Evolutionary conservation across 305 asterid genomes (phyloP).

Genomic region (Fraxinus velutina): DNA sequence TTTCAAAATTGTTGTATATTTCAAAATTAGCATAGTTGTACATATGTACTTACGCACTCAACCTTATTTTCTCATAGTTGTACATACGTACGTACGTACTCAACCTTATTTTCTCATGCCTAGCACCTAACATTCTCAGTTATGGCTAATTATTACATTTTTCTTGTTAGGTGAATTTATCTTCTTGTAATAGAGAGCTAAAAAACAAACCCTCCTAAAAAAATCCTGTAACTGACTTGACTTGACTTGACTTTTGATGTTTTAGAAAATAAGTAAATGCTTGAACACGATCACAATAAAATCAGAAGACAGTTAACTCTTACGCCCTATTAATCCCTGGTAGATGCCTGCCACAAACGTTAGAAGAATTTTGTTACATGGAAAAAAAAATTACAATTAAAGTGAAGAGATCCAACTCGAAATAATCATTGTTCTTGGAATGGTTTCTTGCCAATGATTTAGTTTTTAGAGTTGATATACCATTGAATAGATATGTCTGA

Average conservation of each 20-base stretch:
- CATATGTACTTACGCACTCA: too few species aligned
- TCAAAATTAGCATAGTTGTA: too few species aligned
- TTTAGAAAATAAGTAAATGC: not conserved
- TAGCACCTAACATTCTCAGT: not conserved
- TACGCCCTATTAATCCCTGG: not conserved
- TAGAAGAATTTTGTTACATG: not conserved
- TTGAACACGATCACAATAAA: not conserved
- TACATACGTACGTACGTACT: too few species aligned
- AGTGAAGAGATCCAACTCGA: not conserved
- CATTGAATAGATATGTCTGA: not conserved
- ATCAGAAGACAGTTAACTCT: not conserved
- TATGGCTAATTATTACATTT: not conserved
- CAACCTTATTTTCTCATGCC: too few species aligned
- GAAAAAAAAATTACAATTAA: not conserved
- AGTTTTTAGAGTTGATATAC: not conserved
- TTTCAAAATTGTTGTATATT: too few species aligned
- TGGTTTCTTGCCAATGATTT: not conserved
- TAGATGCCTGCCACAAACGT: not conserved
- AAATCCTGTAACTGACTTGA: not conserved
- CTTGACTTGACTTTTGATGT: too few species aligned
- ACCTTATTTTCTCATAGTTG: too few species aligned
- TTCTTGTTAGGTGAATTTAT: not conserved
- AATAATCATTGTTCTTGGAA: not conserved
- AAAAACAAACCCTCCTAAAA: too few species aligned
- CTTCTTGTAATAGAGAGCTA: not conserved